Base-by-base conservation (phyloP, 2,329 filamentous ascomycete species). In the Botrytis sinoallii region DNA sequence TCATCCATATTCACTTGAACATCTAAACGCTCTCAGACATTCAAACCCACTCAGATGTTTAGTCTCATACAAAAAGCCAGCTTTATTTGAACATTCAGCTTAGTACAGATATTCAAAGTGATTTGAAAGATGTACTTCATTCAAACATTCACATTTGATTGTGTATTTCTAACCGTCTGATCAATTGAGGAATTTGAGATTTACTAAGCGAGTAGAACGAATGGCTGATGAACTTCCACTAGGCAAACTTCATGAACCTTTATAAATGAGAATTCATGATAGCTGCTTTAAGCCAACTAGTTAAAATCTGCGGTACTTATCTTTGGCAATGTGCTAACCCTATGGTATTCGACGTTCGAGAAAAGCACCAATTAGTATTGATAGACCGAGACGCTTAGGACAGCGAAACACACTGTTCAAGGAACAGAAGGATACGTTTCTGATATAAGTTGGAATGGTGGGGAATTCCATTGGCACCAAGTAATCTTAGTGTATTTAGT, bases 341-440 rank as follows among this genome's bases (percentile, higher is more conserved):
- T 32, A 32, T 32, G 32, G 3, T 32, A 32, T 32, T 32, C 32
- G 3, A 32, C 32, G 32, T 32, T 32, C 32, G 32, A 32, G 32
- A 32, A 32, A 8, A 52, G 4, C 22, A 52, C 2, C 9, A 52
- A n/a, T 52, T 46, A 46, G 44, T 42, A 16, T 42, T 42, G 40
- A 12, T 16, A 14, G 14, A 9, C 3, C 14, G 14, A 42, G 12
- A 42, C 40, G 4, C 40, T 42, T 1, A 16, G 40, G 14, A 42
- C 40, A 42, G 4, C 2, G 20, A 8, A 46, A 20, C 20, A 20
- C 7, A 40, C 42, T 44, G 18, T 44, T 44, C 16, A 44, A 44
- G 0, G 0, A 16, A n/a, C 3, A 55, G 25, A 14, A 12, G 10
- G 10, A n/a, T 1, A 55, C 12, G 1, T 16, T n/a, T n/a, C 12